Conservation (phyloP, 177 flowering plant genomes). For the Vitis hybrid region DNA sequence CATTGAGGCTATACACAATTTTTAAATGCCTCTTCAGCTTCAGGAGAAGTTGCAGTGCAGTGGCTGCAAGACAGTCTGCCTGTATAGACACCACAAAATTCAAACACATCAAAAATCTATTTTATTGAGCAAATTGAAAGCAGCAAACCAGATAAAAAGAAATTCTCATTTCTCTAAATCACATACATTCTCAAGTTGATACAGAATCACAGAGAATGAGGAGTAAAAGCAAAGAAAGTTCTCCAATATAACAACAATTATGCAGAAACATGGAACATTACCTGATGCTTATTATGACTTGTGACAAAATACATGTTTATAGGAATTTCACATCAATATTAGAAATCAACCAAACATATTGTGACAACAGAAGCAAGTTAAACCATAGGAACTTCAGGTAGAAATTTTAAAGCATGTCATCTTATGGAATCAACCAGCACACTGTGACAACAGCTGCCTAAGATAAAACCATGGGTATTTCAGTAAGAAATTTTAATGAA, state of each 20-base stretch:
- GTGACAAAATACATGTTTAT: too few relatives aligned
- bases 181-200: background rate
- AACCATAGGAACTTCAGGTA: too few relatives aligned
- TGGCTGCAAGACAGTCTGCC: slow-evolving; percentile 74
- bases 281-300: too few relatives aligned
- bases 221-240: too few relatives aligned
- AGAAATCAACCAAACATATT: too few relatives aligned
- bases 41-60: slow-evolving; percentile 82
- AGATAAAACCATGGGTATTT: background rate
- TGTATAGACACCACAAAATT: slow-evolving; percentile 28
- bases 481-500: too few relatives aligned
- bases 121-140: background rate
- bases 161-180: background rate
- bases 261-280: too few relatives aligned
- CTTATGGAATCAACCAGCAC: too few relatives aligned
- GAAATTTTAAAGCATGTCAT: too few relatives aligned
- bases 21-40: slow-evolving; percentile 90
- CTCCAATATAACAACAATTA: too few relatives aligned
- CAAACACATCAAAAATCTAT: background rate
- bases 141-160: background rate
- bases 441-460: background rate
- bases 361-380: too few relatives aligned
- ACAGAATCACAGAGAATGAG: slow-evolving; percentile 1
- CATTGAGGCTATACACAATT: slow-evolving; percentile 71
- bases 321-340: too few relatives aligned